These are phyloP conservation scores for Irpex sp. DNA, from an alignment of 1,284 basidiomycete species.

Conservation along the genomic window DNA sequence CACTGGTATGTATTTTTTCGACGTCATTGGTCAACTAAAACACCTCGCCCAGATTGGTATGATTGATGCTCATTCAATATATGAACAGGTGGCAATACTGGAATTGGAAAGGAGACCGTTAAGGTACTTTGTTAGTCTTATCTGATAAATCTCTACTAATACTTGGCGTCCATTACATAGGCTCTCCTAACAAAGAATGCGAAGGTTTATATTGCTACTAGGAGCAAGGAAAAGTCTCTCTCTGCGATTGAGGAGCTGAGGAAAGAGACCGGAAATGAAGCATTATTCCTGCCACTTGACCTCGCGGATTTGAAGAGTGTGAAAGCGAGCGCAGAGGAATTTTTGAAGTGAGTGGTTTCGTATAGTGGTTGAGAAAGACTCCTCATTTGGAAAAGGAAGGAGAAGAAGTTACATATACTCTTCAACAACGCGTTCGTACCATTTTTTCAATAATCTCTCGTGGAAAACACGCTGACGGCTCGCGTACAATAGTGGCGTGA, in stretches of 20 bases:
- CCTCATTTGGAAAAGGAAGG: slow-evolving; percentile 32
- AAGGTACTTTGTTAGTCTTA: slow-evolving; percentile 10
- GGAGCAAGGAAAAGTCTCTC: slow-evolving; percentile 35
- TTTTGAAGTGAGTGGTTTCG: slow-evolving; percentile 25
- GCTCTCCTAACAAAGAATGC: slow-evolving; percentile 41
- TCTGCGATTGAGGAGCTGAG: slow-evolving; percentile 41
- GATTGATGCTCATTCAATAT: not conserved
- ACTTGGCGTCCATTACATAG: slow-evolving; percentile 13
- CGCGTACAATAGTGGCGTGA: not conserved
- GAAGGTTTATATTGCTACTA: slow-evolving; percentile 48
- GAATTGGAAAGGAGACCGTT: slow-evolving; percentile 21
- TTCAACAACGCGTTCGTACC: slow-evolving; percentile 47
- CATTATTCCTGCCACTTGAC: slow-evolving; percentile 44
- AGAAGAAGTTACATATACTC: slow-evolving; percentile 44
- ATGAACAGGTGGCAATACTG: slow-evolving; percentile 18
- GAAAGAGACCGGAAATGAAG: slow-evolving; percentile 29
- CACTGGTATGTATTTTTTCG: slow-evolving; percentile 6
- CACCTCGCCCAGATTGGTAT: not conserved
- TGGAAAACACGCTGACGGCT: too few relatives aligned
- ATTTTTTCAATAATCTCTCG: too few relatives aligned
- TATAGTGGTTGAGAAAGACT: not conserved
- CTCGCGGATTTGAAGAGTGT: slow-evolving; percentile 41
- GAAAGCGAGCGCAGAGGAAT: slow-evolving; percentile 36
- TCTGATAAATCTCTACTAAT: not conserved
- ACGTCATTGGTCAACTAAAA: not conserved